Base-by-base conservation (phyloP, 495 filamentous ascomycete species). In the Annulohypoxylon moriforme region DNA sequence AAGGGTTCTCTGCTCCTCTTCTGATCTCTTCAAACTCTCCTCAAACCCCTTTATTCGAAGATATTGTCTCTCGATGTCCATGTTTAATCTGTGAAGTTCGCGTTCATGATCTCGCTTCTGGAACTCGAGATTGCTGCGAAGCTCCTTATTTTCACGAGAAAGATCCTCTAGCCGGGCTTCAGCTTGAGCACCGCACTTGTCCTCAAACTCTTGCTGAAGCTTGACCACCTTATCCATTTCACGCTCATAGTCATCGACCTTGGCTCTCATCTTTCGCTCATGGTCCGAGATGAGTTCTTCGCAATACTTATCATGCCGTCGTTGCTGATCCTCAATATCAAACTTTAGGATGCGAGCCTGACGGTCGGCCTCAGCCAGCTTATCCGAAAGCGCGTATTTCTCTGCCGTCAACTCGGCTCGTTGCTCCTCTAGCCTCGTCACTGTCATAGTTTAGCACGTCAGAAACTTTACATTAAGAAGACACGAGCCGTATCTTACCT, bases 361-460 rank as follows among this genome's bases (percentile, higher is more conserved):
- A 8, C 79, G 71, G 29, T 87, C 89, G 24, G 88, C 75, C 0
- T 83, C 81, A 44, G 91, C 87, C 33, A 93, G 69, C 47, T 92
- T 89, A 14, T 82, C 80, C 24, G 86, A 85, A 2, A 94, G 80
- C 6, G 76, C 77, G 1, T 84, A 65, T 63, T 91, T 92, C 24
- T 80, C 81, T 13, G 88, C 81, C 3, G 82, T 81, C 1, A 94
- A 75, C 14, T 88, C 84, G 11, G 85, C 81, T 42, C 86, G 84
- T 5, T 89, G 85, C 0, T 75, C 75, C 68, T 95, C 92, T 2
- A 96, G 82, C 22, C 92, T 89, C 61, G 75, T 80, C 46, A 91
- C 94, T 97, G 68, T 52, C 31, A 67, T 6, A 13, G 40, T 13
- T 70, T 65, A 62, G 36, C 14, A 56, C 47, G n/a, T 14, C 7